Base-by-base conservation (phyloP, 345 rosid species). In the Eucalyptus globulus region DNA sequence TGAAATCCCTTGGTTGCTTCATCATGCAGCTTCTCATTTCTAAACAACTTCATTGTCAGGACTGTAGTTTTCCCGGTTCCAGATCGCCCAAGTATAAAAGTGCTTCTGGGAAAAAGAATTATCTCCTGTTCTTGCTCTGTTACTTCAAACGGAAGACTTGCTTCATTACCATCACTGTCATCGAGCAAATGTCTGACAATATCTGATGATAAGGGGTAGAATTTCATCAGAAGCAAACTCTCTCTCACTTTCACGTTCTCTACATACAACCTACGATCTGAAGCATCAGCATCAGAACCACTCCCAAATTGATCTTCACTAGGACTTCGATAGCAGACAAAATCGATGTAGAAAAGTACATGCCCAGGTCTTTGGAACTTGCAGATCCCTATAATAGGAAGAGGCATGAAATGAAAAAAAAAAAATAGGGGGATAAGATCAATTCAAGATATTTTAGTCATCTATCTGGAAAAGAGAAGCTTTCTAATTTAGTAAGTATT, bases 71-170 rank as follows among this genome's bases (percentile, higher is more conserved):
- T 47, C 4, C 49, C 49, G 49, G 49, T 47, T 47, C 49, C 49
- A 4, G 49, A 47, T 47, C 49, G 49, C 49, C 49, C 49, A 47
- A 47, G 49, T 47, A 47, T 11, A 47, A 47, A 47, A 47, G 49
- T 47, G 49, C 49, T 47, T 11, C 49, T 47, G 49, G 49, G 49
- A 4, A 47, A 47, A 47, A 47, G 49, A 47, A 47, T 47, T 16
- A 94, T 92, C 85, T 93, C 93, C 24, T n/a, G 40, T 58, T 93
- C 94, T 65, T 94, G 92, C 49, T 90, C 93, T 6, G 94, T 93
- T 31, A 95, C 92, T 92, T 93, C 95, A 90, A 93, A 93, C 3
- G 97, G 94, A 40, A 93, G 93, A 17, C 92, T 93, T 80, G 92
- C 49, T 88, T 93, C 93, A 80, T 76, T 89, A 34, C 93, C 94